These are phyloP conservation scores for Dactylella cylindrospora DNA, from an alignment of 2,329 filamentous ascomycete genomes.

Conservation along the genomic window DNA sequence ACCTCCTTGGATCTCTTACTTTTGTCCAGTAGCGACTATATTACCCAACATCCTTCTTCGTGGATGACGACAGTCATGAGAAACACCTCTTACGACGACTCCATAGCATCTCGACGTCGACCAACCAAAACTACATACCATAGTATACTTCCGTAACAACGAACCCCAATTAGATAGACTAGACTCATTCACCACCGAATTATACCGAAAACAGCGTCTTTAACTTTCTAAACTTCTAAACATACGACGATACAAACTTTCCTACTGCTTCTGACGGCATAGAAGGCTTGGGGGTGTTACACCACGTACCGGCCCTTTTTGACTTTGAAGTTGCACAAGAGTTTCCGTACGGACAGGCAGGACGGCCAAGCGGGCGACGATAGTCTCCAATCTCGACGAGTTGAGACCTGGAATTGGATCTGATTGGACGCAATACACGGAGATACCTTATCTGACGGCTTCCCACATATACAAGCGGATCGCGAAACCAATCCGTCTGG, in stretches of 20 bases:
- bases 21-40: slow-evolving; percentile 35
- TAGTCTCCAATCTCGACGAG: slow-evolving; percentile 12
- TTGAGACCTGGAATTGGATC: slow-evolving; percentile 6
- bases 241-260: not conserved
- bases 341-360: slow-evolving; percentile 12
- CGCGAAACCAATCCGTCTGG: slow-evolving; percentile 10
- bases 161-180: too few relatives aligned
- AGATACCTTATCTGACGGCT: slow-evolving; percentile 10
- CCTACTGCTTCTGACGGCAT: slow-evolving; percentile 18
- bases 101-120: slow-evolving; percentile 40
- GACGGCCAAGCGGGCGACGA: slow-evolving; percentile 7
- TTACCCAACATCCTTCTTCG: slow-evolving; percentile 14
- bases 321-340: slow-evolving; percentile 28
- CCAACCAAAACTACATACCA: slow-evolving; percentile 23
- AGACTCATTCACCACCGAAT: too few relatives aligned
- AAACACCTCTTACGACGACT: slow-evolving; percentile 37
- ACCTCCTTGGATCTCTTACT: slow-evolving; percentile 2
- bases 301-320: slow-evolving; percentile 23
- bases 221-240: too few relatives aligned
- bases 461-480: slow-evolving; percentile 8
- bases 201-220: too few relatives aligned
- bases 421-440: slow-evolving; percentile 6
- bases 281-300: slow-evolving; percentile 11
- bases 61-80: slow-evolving; percentile 44
- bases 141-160: slow-evolving; percentile 25